phyloP scores from a whole-genome alignment of 768 basidiomycete species.

The Hortiboletus campestris region DNA sequence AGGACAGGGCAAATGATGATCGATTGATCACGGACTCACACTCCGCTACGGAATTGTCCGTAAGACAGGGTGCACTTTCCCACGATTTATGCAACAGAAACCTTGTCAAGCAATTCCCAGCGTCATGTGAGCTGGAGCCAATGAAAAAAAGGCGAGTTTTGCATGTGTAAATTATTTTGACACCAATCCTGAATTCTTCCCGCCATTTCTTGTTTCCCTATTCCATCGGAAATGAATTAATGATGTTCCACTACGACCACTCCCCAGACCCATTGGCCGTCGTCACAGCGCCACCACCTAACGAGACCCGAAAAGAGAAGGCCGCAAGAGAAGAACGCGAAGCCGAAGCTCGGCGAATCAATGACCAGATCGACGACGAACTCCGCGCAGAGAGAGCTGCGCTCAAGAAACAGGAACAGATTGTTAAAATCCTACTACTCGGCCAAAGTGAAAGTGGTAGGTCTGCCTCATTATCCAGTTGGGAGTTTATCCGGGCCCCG shows the following conservation, averaged over 20 bases:
- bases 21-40: too few relatives aligned
- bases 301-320: slow-evolving; percentile 52
- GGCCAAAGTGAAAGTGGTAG: slow-evolving; percentile 67
- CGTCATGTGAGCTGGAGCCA: too few relatives aligned
- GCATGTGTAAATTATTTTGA: too few relatives aligned
- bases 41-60: too few relatives aligned
- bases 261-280: slow-evolving; percentile 57
- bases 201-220: background rate
- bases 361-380: slow-evolving; percentile 61
- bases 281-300: slow-evolving; percentile 54
- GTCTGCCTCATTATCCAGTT: slow-evolving; percentile 18
- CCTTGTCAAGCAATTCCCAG: too few relatives aligned
- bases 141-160: too few relatives aligned
- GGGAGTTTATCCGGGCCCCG: background rate
- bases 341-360: slow-evolving; percentile 55
- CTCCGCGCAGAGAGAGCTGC: slow-evolving; percentile 47
- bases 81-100: too few relatives aligned
- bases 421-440: slow-evolving; percentile 58
- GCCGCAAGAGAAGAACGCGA: slow-evolving; percentile 45
- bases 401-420: slow-evolving; percentile 44
- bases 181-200: too few relatives aligned
- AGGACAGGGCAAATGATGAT: too few relatives aligned
- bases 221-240: background rate
- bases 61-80: too few relatives aligned
- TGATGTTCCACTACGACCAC: slow-evolving; percentile 29